Evolutionary conservation across 139 green algal genomes (phyloP), one percentile per base, ranked within the genome.

Genomic region (Chlorella sp.): DNA sequence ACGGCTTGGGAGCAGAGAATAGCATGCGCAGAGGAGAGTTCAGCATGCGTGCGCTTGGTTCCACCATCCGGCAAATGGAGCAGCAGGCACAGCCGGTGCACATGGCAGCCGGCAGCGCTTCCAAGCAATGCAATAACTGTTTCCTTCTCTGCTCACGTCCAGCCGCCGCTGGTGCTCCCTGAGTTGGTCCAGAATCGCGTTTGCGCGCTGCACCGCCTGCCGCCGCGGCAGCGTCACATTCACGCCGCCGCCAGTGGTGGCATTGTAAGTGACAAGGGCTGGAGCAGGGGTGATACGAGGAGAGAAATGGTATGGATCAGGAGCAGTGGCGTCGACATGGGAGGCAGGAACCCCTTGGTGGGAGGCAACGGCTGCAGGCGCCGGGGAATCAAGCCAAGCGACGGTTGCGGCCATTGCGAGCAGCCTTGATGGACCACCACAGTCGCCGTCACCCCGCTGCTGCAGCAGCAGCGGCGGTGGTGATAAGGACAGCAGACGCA

Each of bases 211-310:
- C 38, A 17, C 26, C 13, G 70, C 81, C 70, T 69, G 28, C 17
- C 9, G 13, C 1, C 70, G 70, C 5, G 56, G 2, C 40, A 73
- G 1, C 30, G 81, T 74, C 8, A 74, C 40, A 41, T 74, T 86
- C 40, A 41, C 73, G 19, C 54, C 70, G 56, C 72, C 40, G n/a
- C 46, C 32, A 4, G 56, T 73, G 38, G 73, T 51, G 58, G 81
- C 51, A 16, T 73, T 73, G 56, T 62, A 86, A 13, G 81, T 86
- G 30, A 86, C 40, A 6, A 44, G 54, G 3, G 73, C 77, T 83
- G 77, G 20, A 0, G 19, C n/a, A 43, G 74, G 24, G 19, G 74
- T 3, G 0, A 6, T 24, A 19, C 28, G 16, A 48, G 22, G 13
- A 19, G 34, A 24, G 70, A 30, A n/a, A n/a, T n/a, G n/a, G n/a